Percentiles rank a stretch among this genome's conserved stretches.
Conservation (phyloP, 306 rosid species). For the Acacia crassicarpa region DNA sequence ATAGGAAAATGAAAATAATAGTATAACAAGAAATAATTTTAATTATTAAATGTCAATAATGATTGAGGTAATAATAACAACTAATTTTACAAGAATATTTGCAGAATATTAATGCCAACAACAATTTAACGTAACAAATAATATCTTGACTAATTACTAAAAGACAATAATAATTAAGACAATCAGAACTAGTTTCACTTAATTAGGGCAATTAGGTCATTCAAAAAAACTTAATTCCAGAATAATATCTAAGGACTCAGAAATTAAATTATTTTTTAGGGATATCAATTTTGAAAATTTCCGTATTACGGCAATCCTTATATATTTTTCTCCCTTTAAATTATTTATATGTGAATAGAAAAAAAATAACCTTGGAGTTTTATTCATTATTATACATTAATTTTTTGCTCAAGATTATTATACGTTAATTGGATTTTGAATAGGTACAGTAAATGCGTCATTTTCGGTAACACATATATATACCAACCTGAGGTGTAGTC, state of each 20-base stretch:
- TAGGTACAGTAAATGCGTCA: neutral
- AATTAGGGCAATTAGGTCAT: neutral
- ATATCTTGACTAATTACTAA: no score
- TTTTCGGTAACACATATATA: neutral
- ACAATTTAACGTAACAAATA: no score
- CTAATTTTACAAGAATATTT: neutral
- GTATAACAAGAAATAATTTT: no score
- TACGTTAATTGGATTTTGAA: neutral
- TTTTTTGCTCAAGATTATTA: no score
- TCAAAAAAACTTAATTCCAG: neutral
- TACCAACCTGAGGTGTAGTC: conserved; percentile 59
- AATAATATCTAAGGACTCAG: neutral
- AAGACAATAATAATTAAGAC: no score
- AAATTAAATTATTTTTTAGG: no score
- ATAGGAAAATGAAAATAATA: no score
- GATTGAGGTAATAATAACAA: neutral
- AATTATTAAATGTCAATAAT: no score
- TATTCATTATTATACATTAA: neutral
- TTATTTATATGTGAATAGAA: no score
- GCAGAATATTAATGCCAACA: neutral
- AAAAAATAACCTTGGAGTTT: neutral
- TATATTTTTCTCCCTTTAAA: neutral
- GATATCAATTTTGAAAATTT: neutral
- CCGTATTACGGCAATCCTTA: neutral
- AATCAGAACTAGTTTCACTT: neutral